A percentile compares a stretch with the other conserved stretches of the same genome.
phyloP scores from a whole-genome alignment of 352 stramenopile genomes.

The Saprolegnia diclina region DNA sequence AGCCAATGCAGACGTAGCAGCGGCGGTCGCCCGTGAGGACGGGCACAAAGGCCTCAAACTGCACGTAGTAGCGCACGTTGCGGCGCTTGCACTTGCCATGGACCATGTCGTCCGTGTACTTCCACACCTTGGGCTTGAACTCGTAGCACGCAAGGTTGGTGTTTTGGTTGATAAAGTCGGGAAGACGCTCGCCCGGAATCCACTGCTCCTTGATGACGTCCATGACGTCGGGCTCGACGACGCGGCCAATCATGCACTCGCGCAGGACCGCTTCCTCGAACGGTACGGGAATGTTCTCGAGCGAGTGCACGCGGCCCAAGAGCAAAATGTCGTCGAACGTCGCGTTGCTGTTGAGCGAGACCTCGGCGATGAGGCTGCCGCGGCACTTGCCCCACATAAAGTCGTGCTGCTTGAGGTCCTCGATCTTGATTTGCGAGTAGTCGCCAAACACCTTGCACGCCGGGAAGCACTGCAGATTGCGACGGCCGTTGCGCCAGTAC shows the following conservation, averaged over 20 bases:
- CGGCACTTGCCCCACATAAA: slow-evolving; percentile 89
- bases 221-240: slow-evolving; percentile 70
- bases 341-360: slow-evolving; percentile 77
- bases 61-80: slow-evolving; percentile 86
- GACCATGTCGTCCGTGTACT: slow-evolving; percentile 85
- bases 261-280: slow-evolving; percentile 80
- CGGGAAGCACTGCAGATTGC: slow-evolving; percentile 87
- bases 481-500: slow-evolving; percentile 87
- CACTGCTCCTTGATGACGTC: slow-evolving; percentile 81
- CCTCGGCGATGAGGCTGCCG: slow-evolving; percentile 71
- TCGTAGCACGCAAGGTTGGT: slow-evolving; percentile 68
- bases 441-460: slow-evolving; percentile 86
- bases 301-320: slow-evolving; percentile 72
- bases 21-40: slow-evolving; percentile 62
- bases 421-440: slow-evolving; percentile 86
- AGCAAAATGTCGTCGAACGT: slow-evolving; percentile 77
- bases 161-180: slow-evolving; percentile 80
- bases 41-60: slow-evolving; percentile 81
- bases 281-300: slow-evolving; percentile 77
- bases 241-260: slow-evolving; percentile 77
- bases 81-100: slow-evolving; percentile 83
- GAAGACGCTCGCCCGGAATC: slow-evolving; percentile 73
- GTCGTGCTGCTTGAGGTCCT: slow-evolving; percentile 84
- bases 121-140: slow-evolving; percentile 88
- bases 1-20: slow-evolving; percentile 82